Evolutionary conservation across 78 protist species (phyloP).

Genomic region (Emiliania huxleyi): DNA sequence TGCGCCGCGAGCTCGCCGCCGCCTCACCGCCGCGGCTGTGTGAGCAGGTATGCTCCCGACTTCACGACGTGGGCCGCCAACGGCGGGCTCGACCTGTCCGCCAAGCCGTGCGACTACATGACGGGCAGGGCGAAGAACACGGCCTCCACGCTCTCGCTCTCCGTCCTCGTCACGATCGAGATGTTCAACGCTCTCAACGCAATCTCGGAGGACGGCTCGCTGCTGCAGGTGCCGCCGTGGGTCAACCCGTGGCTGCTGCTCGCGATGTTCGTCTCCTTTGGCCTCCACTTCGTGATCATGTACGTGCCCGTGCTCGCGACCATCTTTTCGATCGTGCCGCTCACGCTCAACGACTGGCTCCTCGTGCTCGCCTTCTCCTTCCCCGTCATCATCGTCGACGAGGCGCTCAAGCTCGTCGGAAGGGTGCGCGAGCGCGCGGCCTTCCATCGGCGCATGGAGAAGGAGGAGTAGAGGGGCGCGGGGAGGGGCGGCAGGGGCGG

Average conservation of each 20-base stretch:
- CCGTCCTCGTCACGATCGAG: slow-evolving; percentile 73
- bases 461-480: background rate
- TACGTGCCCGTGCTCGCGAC: slow-evolving; percentile 57
- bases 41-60: background rate
- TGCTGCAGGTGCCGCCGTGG: slow-evolving; percentile 46
- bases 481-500: no score
- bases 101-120: slow-evolving; percentile 12
- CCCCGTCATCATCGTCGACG: slow-evolving; percentile 76
- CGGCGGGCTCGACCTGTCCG: background rate
- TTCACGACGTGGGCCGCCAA: background rate
- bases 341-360: slow-evolving; percentile 52
- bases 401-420: slow-evolving; percentile 57
- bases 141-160: slow-evolving; percentile 63
- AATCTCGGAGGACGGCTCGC: slow-evolving; percentile 53
- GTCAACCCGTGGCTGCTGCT: slow-evolving; percentile 48
- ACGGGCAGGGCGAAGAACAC: background rate
- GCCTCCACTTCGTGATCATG: slow-evolving; percentile 58
- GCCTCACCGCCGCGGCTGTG: no score
- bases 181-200: slow-evolving; percentile 75
- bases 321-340: slow-evolving; percentile 47
- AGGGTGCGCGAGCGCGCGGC: background rate
- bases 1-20: no score
- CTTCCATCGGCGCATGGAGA: background rate
- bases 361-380: slow-evolving; percentile 46
- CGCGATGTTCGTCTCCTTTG: slow-evolving; percentile 51